Evolutionary conservation across 2,329 filamentous ascomycete species (phyloP), one percentile per base, ranked within the genome.

Genomic region (Alternaria hordeiaustralica): DNA sequence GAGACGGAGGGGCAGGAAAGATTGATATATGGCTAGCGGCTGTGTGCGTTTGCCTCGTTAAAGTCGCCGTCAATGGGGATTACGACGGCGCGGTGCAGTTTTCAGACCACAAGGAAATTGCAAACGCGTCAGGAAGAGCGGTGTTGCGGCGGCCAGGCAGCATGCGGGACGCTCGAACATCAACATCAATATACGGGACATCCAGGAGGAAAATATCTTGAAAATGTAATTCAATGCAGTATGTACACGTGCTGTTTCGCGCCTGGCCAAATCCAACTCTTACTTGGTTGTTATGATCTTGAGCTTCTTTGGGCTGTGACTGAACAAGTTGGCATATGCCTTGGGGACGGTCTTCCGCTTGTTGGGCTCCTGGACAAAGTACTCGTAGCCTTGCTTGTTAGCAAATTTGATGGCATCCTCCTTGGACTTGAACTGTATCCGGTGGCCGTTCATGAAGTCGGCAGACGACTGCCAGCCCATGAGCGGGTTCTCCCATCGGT

Each of bases 381-480:
- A 99, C 80, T 99, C 95, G 80, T 99, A 99, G 36, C 96, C 96
- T 82, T 99, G 96, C 87, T 98, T 99, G 84, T 98, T 92, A 23
- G 96, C 96, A 78, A 99, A 99, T 63, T 87, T 85, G 75, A 99
- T 95, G 69, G 96, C 96, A 73, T 97, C 95, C 80, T 98, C 94
- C 86, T 97, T 98, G 74, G 86, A 87, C 82, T 92, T 92, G 87
- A 99, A 99, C 81, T 90, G 90, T 75, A 99, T 82, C 79, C 94
- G 88, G 53, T 94, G 97, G 76, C 94, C 95, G 82, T 99, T 94
- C 93, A 99, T 96, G 78, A 89, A 89, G 82, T 99, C 96, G 60
- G 87, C 95, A 18, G 94, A 96, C 23, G 95, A 98, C 80, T 97
- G 94, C 96, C 96, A 99, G 65, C 96, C 96, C 89, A 99, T 99